Base-by-base conservation (phyloP, 2,329 filamentous ascomycete genomes). In the Diaporthe humulicola region DNA sequence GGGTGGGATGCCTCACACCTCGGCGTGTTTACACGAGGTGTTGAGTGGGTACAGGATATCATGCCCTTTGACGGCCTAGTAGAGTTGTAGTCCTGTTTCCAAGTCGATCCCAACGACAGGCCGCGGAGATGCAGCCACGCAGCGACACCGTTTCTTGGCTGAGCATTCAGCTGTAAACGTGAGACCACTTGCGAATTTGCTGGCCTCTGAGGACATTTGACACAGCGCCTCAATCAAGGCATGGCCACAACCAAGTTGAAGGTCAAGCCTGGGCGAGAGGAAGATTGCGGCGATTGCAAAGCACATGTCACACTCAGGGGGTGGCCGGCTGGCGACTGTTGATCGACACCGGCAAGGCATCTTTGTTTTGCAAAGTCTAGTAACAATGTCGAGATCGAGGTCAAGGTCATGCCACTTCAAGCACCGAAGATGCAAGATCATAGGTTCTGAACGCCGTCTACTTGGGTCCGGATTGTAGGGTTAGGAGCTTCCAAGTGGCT, bases 401-500 rank as follows among this genome's bases (percentile, higher is more conserved):
- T 48, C 42, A 48, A 8, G 42, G 25, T n/a, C 40, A 25, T 33
- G 9, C 40, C 36, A n/a, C 30, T 60, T 22, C 57, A 14, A 14
- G 22, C n/a, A n/a, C n/a, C n/a, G n/a, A n/a, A n/a, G n/a, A n/a
- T n/a, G n/a, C n/a, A n/a, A 1, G 2, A 60, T 70, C 33, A n/a
- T 36, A 30, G 66, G 33, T 30, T 38, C 56, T 38, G 10, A n/a
- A 38, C 14, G 19, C 22, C 56, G 3, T 38, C 19, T 10, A 10
- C 12, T 8, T 15, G 3, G 15, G 2, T 33, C 6, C 19, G 45
- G 4, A 22, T 12, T 22, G 14, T n/a, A 69, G 64, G 64, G 64
- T 54, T 69, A 69, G 64, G 64, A 28, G 64, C 64, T 69, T 38
- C 22, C 30, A 52, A 28, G 30, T 38, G 28, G 64, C 64, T 69